phyloP scores from a whole-genome alignment of 2,329 filamentous ascomycete species.

The Sclerotinia minor region DNA sequence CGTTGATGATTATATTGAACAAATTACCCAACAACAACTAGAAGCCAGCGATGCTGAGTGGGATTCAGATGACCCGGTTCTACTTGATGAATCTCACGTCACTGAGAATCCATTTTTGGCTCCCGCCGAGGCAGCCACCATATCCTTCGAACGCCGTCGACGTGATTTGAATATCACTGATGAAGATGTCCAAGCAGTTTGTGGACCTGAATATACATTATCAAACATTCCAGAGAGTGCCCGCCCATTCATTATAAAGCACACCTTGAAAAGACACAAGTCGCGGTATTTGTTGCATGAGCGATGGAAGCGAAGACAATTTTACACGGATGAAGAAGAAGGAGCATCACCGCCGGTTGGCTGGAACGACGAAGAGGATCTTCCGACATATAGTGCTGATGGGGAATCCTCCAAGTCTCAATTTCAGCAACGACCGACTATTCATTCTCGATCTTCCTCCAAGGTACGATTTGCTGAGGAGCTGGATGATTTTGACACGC shows the following conservation, averaged over 20 bases:
- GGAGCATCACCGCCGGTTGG: constrained; percentile 64
- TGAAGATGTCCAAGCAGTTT: constrained; percentile 39
- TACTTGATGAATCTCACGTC: not conserved
- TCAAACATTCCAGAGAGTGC: constrained; percentile 31
- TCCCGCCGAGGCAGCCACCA: not conserved
- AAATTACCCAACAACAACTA: constrained; percentile 12
- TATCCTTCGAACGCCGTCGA: constrained; percentile 33
- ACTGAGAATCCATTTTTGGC: not conserved
- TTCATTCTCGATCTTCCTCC: constrained; percentile 70
- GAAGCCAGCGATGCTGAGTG: not conserved
- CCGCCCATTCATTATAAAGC: constrained; percentile 35
- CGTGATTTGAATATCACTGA: constrained; percentile 36
- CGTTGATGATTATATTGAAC: constrained; percentile 31
- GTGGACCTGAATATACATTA: constrained; percentile 35
- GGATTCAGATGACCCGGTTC: not conserved
- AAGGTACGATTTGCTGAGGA: constrained; percentile 78
- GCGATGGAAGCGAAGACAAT: constrained; percentile 73
- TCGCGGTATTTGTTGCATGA: constrained; percentile 54
- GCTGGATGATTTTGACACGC: constrained; percentile 65
- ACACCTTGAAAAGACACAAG: constrained; percentile 34
- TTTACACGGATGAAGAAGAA: constrained; percentile 85
- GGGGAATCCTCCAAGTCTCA: constrained; percentile 49
- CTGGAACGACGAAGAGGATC: constrained; percentile 62
- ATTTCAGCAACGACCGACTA: constrained; percentile 47
- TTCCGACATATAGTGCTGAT: constrained; percentile 41